Evolutionary conservation across 306 rosid genomes (phyloP).

Genomic region (Lathyrus aphaca): DNA sequence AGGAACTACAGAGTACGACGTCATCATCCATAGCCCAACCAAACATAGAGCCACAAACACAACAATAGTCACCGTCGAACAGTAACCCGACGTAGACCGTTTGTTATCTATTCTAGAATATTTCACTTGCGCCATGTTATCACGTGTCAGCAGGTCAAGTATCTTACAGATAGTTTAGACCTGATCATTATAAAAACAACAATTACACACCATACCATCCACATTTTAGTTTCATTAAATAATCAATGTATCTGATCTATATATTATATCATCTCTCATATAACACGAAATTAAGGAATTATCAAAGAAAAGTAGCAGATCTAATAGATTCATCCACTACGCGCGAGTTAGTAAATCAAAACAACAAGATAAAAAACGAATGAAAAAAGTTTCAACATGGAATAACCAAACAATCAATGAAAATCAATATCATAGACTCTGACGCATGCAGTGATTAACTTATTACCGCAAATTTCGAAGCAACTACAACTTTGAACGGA

Average conservation of each 20-base stretch:
- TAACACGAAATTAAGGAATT: neutral
- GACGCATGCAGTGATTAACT: neutral
- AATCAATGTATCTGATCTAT: too few species aligned
- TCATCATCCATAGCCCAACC: constrained; percentile 96
- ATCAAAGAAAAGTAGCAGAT: constrained; percentile 13
- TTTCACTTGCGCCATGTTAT: constrained; percentile 71
- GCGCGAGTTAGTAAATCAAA: neutral
- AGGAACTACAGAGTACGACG: constrained; percentile 82
- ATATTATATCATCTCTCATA: neutral
- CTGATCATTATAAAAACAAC: constrained; percentile 39
- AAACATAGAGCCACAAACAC: constrained; percentile 85
- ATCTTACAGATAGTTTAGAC: constrained; percentile 40
- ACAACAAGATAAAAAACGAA: neutral
- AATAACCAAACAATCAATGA: neutral
- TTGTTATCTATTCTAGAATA: constrained; percentile 73
- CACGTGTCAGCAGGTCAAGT: constrained; percentile 13
- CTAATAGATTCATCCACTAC: constrained; percentile 12
- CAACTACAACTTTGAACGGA: constrained; percentile 3
- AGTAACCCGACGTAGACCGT: constrained; percentile 67
- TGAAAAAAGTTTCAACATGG: neutral
- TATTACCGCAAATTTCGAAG: constrained; percentile 7
- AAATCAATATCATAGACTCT: constrained; percentile 20
- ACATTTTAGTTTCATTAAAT: neutral
- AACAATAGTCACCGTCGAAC: constrained; percentile 83
- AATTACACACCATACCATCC: constrained; percentile 33